A percentile compares a stretch with the other conserved stretches of the same genome.
These are phyloP conservation scores for Botrytis tulipae DNA, from an alignment of 2,329 filamentous ascomycete species.

Conservation along the genomic window DNA sequence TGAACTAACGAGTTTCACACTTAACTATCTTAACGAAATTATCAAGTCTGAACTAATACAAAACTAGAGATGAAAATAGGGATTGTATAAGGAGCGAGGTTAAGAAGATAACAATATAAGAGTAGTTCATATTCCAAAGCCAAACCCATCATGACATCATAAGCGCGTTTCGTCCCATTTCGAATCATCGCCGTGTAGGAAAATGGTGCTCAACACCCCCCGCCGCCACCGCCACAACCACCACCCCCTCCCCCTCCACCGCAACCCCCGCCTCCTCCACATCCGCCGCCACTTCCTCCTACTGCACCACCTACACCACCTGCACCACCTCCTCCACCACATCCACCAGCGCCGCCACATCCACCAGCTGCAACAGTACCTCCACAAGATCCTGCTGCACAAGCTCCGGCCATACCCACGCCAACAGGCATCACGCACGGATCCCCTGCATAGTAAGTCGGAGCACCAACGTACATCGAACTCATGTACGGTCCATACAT, in stretches of 20 bases:
- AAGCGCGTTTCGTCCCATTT: background rate
- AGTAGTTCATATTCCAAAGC: background rate
- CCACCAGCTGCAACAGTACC: constrained; percentile 42
- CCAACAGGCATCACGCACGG: constrained; percentile 42
- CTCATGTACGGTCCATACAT: constrained; percentile 49
- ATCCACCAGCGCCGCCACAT: constrained; percentile 41
- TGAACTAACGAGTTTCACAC: too few relatives aligned
- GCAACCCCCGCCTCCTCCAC: background rate
- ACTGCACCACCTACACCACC: constrained; percentile 14
- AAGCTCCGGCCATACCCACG: constrained; percentile 43
- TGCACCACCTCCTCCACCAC: constrained; percentile 20
- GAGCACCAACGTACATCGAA: constrained; percentile 42
- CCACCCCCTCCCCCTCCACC: background rate
- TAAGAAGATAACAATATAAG: background rate
- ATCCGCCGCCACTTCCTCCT: background rate
- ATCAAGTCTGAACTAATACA: background rate
- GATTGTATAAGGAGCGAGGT: background rate
- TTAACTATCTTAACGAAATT: too few relatives aligned
- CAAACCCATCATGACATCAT: background rate
- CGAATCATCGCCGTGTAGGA: background rate
- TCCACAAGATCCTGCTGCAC: constrained; percentile 50
- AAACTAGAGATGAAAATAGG: background rate
- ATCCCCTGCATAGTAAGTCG: constrained; percentile 48
- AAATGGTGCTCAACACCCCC: background rate
- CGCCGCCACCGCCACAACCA: background rate